Percentiles rank a stretch among this genome's conserved stretches.
Conservation (phyloP, 163 green algal species). For the Smithsoniella earleae region DNA sequence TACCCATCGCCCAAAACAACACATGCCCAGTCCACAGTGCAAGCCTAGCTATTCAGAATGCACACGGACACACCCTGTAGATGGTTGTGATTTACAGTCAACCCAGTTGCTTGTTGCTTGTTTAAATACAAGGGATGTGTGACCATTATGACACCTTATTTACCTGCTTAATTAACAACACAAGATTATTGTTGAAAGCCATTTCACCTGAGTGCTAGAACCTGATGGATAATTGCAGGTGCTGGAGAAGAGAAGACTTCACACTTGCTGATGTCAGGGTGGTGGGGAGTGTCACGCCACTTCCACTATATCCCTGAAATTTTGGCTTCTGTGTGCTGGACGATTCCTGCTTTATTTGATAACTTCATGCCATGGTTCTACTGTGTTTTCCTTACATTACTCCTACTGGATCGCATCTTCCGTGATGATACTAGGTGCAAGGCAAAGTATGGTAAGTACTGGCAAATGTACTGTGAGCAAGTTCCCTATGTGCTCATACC, state of each 20-base stretch:
- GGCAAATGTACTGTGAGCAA: constrained; percentile 52
- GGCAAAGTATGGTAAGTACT: constrained; percentile 63
- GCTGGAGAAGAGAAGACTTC: constrained; percentile 48
- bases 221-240: constrained; percentile 14
- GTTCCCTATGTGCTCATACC: constrained; percentile 61
- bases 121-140: neutral
- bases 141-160: no score
- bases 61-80: neutral
- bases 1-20: no score
- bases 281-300: constrained; percentile 63
- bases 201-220: neutral
- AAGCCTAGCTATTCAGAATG: neutral
- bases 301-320: constrained; percentile 78
- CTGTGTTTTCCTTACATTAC: constrained; percentile 54
- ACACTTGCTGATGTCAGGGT: constrained; percentile 55
- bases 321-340: constrained; percentile 57
- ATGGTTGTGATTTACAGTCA: neutral
- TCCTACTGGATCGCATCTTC: constrained; percentile 55
- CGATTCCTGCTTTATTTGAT: constrained; percentile 42
- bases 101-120: neutral
- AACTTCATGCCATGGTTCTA: constrained; percentile 59
- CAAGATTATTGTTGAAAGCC: neutral
- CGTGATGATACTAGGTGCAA: constrained; percentile 58
- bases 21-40: neutral
- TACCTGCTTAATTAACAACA: no score